phyloP scores from a whole-genome alignment of 225 moss, liverwort and hornwort species.

The Antitrichia curtipendula region DNA sequence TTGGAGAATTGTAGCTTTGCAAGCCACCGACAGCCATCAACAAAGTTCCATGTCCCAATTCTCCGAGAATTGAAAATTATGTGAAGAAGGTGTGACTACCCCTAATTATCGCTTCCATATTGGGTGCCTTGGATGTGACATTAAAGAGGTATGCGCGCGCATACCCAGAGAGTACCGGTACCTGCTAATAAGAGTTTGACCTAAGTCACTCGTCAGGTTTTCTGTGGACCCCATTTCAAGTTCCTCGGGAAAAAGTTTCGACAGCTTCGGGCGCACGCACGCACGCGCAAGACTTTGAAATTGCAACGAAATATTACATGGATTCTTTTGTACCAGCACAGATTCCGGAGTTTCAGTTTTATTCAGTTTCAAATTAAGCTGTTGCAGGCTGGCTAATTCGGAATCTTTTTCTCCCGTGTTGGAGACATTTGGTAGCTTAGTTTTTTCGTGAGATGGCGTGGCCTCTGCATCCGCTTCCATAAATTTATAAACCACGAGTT shows the following conservation, averaged over 20 bases:
- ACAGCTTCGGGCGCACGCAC: background rate
- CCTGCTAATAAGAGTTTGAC: background rate
- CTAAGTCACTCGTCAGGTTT: background rate
- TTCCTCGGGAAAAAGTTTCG: background rate
- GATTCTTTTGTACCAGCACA: background rate
- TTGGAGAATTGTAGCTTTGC: no score
- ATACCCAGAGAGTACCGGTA: background rate
- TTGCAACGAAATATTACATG: no score
- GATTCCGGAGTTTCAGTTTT: background rate
- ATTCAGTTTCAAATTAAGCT: background rate
- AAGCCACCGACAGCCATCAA: no score
- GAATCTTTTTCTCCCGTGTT: background rate
- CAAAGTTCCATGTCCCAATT: no score
- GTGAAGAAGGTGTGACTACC: no score
- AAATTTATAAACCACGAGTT: background rate
- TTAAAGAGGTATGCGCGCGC: background rate
- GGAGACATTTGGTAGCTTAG: background rate
- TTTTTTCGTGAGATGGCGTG: background rate
- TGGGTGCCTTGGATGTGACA: background rate
- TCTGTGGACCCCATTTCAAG: background rate
- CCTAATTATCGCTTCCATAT: background rate
- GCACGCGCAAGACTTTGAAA: background rate
- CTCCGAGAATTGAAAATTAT: no score
- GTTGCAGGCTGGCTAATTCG: background rate
- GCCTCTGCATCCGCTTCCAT: background rate